Evolutionary conservation across 441 rosid genomes (phyloP).

Genomic region (Biscutella laevigata): DNA sequence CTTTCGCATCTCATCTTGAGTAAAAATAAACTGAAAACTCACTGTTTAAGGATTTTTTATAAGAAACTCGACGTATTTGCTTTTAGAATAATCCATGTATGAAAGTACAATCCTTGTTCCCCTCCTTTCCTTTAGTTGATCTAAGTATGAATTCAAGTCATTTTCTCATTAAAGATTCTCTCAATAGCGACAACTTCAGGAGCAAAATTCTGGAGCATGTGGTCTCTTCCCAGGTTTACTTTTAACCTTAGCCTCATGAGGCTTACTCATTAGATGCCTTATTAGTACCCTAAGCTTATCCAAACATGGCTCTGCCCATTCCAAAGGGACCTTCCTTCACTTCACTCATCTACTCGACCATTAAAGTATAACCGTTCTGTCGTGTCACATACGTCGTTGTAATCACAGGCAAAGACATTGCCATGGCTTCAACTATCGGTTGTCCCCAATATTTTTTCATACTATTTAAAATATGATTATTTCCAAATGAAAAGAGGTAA

Average conservation of each 20-base stretch:
- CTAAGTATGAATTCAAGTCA: not conserved
- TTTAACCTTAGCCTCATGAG: conserved; percentile 46
- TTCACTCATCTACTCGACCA: conserved; percentile 46
- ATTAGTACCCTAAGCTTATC: conserved; percentile 45
- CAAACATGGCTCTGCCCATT: conserved; percentile 71
- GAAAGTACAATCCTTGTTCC: not conserved
- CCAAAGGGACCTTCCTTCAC: conserved; percentile 64
- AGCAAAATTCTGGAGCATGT: conserved; percentile 58
- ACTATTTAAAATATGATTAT: too few relatives aligned
- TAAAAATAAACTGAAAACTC: not conserved
- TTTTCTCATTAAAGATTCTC: conserved; percentile 27
- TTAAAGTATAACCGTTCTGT: conserved; percentile 60
- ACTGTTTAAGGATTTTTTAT: not conserved
- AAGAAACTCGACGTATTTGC: not conserved
- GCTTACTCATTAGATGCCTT: conserved; percentile 45
- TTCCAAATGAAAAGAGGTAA: too few relatives aligned
- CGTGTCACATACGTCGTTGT: conserved; percentile 64
- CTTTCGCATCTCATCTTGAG: conserved; percentile 45
- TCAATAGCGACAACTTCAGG: conserved; percentile 58
- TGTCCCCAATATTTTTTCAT: too few relatives aligned
- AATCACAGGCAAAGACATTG: conserved; percentile 78
- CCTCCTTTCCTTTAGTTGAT: not conserved
- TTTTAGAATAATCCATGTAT: not conserved
- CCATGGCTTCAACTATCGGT: conserved; percentile 80
- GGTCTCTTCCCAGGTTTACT: conserved; percentile 57